Base-by-base conservation (phyloP, 352 stramenopile genomes). In the Phytophthora citrophthora region DNA sequence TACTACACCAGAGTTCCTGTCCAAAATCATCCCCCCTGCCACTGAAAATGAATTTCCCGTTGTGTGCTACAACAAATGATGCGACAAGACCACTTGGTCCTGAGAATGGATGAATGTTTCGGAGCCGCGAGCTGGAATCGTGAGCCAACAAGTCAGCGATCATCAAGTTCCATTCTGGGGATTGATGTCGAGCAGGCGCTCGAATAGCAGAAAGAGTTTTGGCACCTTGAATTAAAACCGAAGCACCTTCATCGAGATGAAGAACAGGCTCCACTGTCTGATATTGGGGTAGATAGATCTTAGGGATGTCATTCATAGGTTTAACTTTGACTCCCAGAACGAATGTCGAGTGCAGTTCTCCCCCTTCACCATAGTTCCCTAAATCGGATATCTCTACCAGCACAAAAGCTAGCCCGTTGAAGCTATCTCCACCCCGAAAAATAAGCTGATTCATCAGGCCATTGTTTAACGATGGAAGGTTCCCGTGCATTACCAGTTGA, bases 1-100 rank as follows among this genome's bases (percentile, higher is more conserved):
- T 88, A 45, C 74, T 93, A 24, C 61, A 58, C 91, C 90, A 97
- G 8, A 98, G 71, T 65, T 97, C 91, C 8, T 54, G 34, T 7
- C 79, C 77, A 16, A 62, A 40, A 23, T 29, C n/a, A 6, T 43
- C 3, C 1, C 61, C 54, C 2, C 47, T 55, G 1, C 61, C 77
- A 38, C 65, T 69, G 49, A 90, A 87, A 27, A 90, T 54, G 9
- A 76, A 31, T 47, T 23, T 58, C 10, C 39, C 45, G 29, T 44
- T 52, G 8, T 58, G 52, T 16, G 7, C 32, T 24, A 59, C 56
- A n/a, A 72, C 67, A 52, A 55, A 86, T 3, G 61, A 75, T 5
- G 39, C 59, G 10, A n/a, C 43, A 36, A 52, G 44, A 6, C 24
- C 47, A 16, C 53, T 51, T 2, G 46, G 38, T 5, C 57, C 53